These are phyloP conservation scores for Capsicum chinense DNA, from an alignment of 257 asterid genomes.

Conservation along the genomic window DNA sequence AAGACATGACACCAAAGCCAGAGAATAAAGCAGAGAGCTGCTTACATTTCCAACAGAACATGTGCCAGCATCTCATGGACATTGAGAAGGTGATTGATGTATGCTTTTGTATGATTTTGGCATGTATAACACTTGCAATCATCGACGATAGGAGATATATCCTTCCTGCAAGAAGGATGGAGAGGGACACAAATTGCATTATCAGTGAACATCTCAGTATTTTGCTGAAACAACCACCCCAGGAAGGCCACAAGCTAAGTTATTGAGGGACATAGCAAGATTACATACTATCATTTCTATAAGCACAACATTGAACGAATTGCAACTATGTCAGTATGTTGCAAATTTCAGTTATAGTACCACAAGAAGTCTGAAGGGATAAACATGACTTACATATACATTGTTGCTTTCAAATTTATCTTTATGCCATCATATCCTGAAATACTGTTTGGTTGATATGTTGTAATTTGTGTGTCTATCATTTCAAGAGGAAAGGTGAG, in stretches of 20 bases:
- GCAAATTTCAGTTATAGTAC: slow-evolving; percentile 4
- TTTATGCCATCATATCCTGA: slow-evolving; percentile 61
- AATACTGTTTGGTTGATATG: slow-evolving; percentile 48
- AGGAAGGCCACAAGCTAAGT: neutral
- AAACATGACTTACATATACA: slow-evolving; percentile 60
- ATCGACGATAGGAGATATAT: slow-evolving; percentile 61
- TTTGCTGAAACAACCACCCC: neutral
- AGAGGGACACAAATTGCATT: slow-evolving; percentile 4
- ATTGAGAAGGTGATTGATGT: slow-evolving; percentile 85
- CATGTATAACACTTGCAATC: slow-evolving; percentile 83
- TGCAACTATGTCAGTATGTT: slow-evolving; percentile 29
- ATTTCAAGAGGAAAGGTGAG: slow-evolving; percentile 62
- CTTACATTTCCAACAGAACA: slow-evolving; percentile 85
- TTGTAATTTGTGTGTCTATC: slow-evolving; percentile 37
- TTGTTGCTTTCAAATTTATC: slow-evolving; percentile 84
- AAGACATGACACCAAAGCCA: neutral
- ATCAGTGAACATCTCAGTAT: slow-evolving; percentile 10
- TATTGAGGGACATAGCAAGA: neutral
- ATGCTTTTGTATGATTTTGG: slow-evolving; percentile 86
- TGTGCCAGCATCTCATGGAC: slow-evolving; percentile 97
- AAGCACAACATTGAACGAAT: neutral
- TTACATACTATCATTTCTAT: neutral
- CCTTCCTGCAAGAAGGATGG: slow-evolving; percentile 58
- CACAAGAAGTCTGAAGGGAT: slow-evolving; percentile 13
- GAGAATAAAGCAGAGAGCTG: slow-evolving; percentile 26